Base-by-base conservation (phyloP, 169 alveolate genomes). In the Babesia ovis region DNA sequence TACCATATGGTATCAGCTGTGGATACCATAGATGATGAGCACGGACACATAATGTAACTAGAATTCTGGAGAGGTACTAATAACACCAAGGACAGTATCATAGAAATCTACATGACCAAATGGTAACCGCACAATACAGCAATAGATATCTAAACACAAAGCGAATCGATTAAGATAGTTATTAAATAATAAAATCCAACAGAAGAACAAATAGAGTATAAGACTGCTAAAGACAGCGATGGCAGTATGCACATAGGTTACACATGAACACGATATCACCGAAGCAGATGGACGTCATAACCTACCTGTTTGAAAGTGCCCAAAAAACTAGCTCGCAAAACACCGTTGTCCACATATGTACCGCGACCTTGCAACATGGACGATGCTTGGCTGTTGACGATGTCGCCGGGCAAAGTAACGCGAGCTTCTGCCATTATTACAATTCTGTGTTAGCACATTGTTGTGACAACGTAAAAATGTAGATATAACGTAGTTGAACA, bases 351-450 rank as follows among this genome's bases (percentile, higher is more conserved):
- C 22, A 64, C 74, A 35, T 81, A 70, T 8, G 80, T 81, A 0
- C 89, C 89, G 35, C 66, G 84, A 20, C 89, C 89, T 46, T 81
- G 83, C 35, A 81, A 57, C 23, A 61, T 64, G 16, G 43, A 53
- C 31, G 83, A 61, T 20, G 89, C 75, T 22, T 61, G 46, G 41
- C 29, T 18, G 55, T 59, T 54, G 4, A 71, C 74, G 56, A 70
- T 62, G 34, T 81, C 89, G 3, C 89, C 89, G n/a, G 89, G 89
- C 9, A 81, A 37, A 4, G 66, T 73, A 4, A 81, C 39, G 20
- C 37, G 22, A 29, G 75, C 0, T 23, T 59, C 76, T 3, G 29
- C 41, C 86, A 77, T 68, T 1, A 25, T 29, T 12, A 2, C 22
- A 1, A 20, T 42, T 68, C 8, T 8, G 14, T 39, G 46, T 14